A percentile compares a stretch with the other conserved stretches of the same genome.
These are phyloP conservation scores for Wickerhamomyces bisporus DNA, from an alignment of 805 yeast species.

Conservation along the genomic window DNA sequence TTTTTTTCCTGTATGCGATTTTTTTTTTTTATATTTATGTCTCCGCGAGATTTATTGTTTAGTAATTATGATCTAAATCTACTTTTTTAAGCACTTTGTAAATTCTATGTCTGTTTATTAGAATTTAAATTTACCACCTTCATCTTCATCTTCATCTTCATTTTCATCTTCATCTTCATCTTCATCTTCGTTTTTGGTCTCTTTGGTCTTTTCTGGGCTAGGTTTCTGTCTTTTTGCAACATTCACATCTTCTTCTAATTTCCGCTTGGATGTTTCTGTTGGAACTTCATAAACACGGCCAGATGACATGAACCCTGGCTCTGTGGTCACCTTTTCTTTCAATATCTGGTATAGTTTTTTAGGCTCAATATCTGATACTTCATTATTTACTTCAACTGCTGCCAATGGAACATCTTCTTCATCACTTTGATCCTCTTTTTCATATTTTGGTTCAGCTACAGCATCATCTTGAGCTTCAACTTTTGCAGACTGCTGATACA, in stretches of 20 bases:
- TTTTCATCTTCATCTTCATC: slow-evolving; percentile 16
- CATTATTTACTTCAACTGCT: slow-evolving; percentile 6
- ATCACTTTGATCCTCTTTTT: slow-evolving; percentile 17
- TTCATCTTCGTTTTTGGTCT: neutral
- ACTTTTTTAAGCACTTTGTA: too few species aligned
- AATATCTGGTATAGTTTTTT: slow-evolving; percentile 21
- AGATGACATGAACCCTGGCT: slow-evolving; percentile 11
- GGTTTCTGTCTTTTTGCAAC: neutral
- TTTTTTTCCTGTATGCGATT: too few species aligned
- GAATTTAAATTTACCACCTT: slow-evolving; percentile 22
- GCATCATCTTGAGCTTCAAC: slow-evolving; percentile 5
- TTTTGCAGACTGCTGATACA: neutral
- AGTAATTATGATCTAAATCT: too few species aligned
- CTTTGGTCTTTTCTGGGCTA: neutral
- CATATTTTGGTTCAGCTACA: slow-evolving; percentile 17
- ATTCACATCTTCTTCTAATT: slow-evolving; percentile 2
- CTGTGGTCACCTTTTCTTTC: slow-evolving; percentile 13
- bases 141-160: slow-evolving; percentile 20
- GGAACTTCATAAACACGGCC: slow-evolving; percentile 25
- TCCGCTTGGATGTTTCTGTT: slow-evolving; percentile 7
- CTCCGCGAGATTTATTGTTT: too few species aligned
- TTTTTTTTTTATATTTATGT: too few species aligned
- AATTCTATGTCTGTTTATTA: too few species aligned
- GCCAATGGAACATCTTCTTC: slow-evolving; percentile 22
- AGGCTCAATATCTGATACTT: slow-evolving; percentile 15